Base-by-base conservation (phyloP, 2,329 filamentous ascomycete species). In the Tolypocladium album region DNA sequence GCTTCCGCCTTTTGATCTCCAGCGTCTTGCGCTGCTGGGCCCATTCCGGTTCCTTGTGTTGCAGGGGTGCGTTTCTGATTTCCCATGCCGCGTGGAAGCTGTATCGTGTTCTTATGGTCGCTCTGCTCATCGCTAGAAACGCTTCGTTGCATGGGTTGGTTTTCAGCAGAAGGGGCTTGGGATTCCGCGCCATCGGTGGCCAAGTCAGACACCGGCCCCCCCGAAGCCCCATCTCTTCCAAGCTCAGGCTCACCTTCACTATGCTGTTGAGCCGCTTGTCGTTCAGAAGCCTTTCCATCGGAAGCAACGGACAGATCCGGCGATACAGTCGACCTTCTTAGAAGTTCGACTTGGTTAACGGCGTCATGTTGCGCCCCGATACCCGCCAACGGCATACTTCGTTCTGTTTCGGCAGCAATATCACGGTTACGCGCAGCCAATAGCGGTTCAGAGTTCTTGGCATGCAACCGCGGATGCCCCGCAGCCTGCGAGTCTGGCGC, bases 221-320 rank as follows among this genome's bases (percentile, higher is more conserved):
- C 55, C 22, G n/a, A 4, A 39, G 20, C 15, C 12, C n/a, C 11
- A 6, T n/a, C 24, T 8, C 27, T 34, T 20, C 22, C 22, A 7
- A n/a, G 9, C 31, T 55, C 31, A 3, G 17, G 9, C 15, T 36
- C 31, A 22, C 20, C 12, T 20, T 58, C 24, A 15, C 22, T 11
- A 15, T 12, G 22, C 17, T 15, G 20, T 17, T 56, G 55, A 27
- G 12, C 15, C n/a, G 50, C 11, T 39, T 58, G 40, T n/a, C 45
- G 50, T 3, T 43, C 50, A 22, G n/a, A 43, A 22, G 22, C 34
- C 17, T 56, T 57, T 40, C 34, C 45, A 36, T 59, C 63, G 4
- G 63, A 64, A 4, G 55, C 27, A 0, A 53, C 45, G 24, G 60
- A 64, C 31, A 57, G 27, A 9, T 62, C 60, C 2, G 63, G 63